Evolutionary conservation across 2,329 filamentous ascomycete genomes (phyloP), one percentile per base, ranked within the genome.

Genomic region (Gaeumannomyces tritici): DNA sequence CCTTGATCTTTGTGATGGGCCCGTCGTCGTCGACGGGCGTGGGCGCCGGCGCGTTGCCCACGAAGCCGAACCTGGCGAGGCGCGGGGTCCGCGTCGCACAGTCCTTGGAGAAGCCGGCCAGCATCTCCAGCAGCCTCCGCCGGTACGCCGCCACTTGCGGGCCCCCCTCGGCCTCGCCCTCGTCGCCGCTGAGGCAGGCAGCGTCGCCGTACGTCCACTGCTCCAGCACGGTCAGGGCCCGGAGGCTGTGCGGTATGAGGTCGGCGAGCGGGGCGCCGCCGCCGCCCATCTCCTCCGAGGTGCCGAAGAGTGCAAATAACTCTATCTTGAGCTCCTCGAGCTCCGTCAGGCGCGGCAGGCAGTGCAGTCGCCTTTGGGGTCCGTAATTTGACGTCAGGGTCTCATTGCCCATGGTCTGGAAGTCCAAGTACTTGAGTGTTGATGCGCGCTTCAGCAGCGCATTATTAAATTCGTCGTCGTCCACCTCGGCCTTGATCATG

Each of bases 401-500:
- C 29, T 61, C 59, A 51, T 61, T 61, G 26, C 59, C 59, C 59
- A 61, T 55, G 12, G 59, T 61, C 54, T 31, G 27, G 29, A 61
- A 55, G 47, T 55, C 42, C 18, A 61, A 51, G 21, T 61, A 55
- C 59, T 61, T 55, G 4, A 61, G 51, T 47, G 59, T 61, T 21
- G 27, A 18, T 26, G 59, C 59, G 47, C 59, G 47, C 59, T 55
- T 61, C 33, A 55, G 24, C 21, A 61, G 47, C 59, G 59, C 59
- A 11, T 26, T 55, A 29, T 61, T 61, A 28, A 61, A 61, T 18
- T 55, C 59, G 51, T 61, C 59, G 51, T 55, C 42, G 28, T 55
- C 59, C 18, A 51, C n/a, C 15, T 61, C 59, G 18, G 59, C 79
- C 3, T 69, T 81, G 26, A 71, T 81, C 62, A 73, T 82, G 51